phyloP scores from a whole-genome alignment of 495 filamentous ascomycete genomes.

The Annulohypoxylon bovei region DNA sequence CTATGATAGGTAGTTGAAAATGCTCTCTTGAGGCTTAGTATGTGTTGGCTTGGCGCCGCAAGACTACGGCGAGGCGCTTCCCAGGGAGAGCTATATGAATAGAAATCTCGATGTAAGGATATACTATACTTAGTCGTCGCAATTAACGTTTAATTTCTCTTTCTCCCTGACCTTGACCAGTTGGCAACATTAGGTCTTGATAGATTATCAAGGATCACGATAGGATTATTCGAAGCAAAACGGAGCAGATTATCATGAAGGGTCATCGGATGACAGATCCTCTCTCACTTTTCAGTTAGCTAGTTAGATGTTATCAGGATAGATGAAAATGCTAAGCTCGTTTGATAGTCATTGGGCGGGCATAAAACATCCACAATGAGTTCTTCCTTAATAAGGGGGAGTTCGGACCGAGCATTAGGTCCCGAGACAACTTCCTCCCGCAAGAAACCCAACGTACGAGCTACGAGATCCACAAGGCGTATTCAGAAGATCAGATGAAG shows the following conservation, averaged over 20 bases:
- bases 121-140: background rate
- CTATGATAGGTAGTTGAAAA: background rate
- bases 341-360: background rate
- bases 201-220: background rate
- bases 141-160: background rate
- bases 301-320: background rate
- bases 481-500: conserved; percentile 14
- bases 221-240: background rate
- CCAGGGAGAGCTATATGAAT: conserved; percentile 2
- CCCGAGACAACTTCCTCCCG: conserved; percentile 8
- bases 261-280: background rate
- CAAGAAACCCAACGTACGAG: background rate
- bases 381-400: background rate
- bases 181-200: background rate
- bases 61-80: background rate
- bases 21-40: background rate
- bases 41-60: conserved; percentile 7
- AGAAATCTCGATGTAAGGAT: background rate
- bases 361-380: background rate
- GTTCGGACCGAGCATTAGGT: conserved; percentile 9
- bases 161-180: background rate
- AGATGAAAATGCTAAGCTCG: background rate
- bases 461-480: background rate
- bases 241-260: background rate
- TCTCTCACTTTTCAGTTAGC: background rate